These are phyloP conservation scores for Chlamydomonas reinhardtii DNA, from an alignment of 163 green algal genomes.

Conservation along the genomic window DNA sequence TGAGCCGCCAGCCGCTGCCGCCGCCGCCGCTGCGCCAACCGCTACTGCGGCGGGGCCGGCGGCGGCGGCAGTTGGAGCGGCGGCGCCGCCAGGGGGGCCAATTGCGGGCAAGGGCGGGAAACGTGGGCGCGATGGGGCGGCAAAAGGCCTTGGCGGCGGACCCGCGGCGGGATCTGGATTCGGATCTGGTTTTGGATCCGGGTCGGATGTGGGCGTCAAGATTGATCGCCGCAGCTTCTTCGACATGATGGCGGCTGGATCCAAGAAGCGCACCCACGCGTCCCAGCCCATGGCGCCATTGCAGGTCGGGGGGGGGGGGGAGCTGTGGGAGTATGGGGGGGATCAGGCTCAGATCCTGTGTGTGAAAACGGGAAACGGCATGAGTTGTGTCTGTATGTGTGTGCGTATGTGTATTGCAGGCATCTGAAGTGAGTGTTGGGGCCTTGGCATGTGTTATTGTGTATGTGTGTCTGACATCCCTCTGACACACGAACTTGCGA, in stretches of 20 bases:
- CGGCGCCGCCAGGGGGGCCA: too few species aligned
- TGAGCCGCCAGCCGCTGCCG: neutral
- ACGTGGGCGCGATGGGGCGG: too few species aligned
- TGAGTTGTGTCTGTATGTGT: too few species aligned
- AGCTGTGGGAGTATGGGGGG: too few species aligned
- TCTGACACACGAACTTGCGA: too few species aligned
- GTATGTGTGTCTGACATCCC: too few species aligned
- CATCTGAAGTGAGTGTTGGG: too few species aligned
- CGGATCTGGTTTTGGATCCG: neutral
- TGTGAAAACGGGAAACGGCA: too few species aligned
- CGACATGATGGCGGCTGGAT: constrained; percentile 13
- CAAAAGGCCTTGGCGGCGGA: neutral
- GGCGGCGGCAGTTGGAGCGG: neutral
- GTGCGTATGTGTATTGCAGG: too few species aligned
- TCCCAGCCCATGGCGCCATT: neutral
- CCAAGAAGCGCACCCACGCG: neutral
- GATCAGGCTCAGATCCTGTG: too few species aligned
- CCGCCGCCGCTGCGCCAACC: neutral
- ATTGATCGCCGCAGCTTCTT: constrained; percentile 38
- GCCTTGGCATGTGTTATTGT: too few species aligned
- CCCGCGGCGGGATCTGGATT: neutral
- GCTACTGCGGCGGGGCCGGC: too few species aligned
- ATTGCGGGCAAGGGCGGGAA: neutral
- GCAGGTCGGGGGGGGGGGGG: neutral
- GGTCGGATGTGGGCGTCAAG: neutral